Base-by-base conservation (phyloP, 1,139 yeast genomes). In the Pichia sp. region DNA sequence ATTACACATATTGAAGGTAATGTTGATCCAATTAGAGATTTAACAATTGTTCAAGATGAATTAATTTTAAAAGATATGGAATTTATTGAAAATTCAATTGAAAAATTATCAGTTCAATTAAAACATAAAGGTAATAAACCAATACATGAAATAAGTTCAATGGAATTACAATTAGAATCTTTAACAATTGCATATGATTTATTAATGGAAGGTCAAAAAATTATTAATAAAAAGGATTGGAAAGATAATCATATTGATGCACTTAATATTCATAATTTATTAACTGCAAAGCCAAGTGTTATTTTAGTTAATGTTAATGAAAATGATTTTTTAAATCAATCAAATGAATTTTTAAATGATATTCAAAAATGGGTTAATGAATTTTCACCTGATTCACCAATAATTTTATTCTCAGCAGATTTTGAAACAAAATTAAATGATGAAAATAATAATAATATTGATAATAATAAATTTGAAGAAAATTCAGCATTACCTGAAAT, bases 1-100 rank as follows among this genome's bases (percentile, higher is more conserved):
- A 92, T 92, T 61, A 90, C 90, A 59, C 99, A 92, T 68, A 87
- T 92, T 60, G 97, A 90, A 70, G 97, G 96, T 67, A 97, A 90
- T 65, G 98, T 92, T 52, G 82, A 92, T 68, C 98, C 98, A 53
- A 82, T 78, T 47, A 87, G 96, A 63, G 99, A 92, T 70, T 79
- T 94, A 70, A 95, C 87, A 56, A 90, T 92, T 62, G 87, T 94
- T 63, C 77, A 76, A 58, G 87, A 86, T 53, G 99, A 92, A 71
- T 80, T 92, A 68, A 82, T 97, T 72, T 78, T 90, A 64, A 92
- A 92, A 73, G 99, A 92, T 70, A 89, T 90, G 57, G 98, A 92
- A 71, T 92, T 92, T 64, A 90, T 95, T 52, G 76, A 79, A 59
- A 89, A 86, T 71, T 95, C 80, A 54, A 80, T 90, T 55, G 84